These are phyloP conservation scores for Sporothrix protearum DNA, from an alignment of 2,329 filamentous ascomycete genomes.

Conservation along the genomic window DNA sequence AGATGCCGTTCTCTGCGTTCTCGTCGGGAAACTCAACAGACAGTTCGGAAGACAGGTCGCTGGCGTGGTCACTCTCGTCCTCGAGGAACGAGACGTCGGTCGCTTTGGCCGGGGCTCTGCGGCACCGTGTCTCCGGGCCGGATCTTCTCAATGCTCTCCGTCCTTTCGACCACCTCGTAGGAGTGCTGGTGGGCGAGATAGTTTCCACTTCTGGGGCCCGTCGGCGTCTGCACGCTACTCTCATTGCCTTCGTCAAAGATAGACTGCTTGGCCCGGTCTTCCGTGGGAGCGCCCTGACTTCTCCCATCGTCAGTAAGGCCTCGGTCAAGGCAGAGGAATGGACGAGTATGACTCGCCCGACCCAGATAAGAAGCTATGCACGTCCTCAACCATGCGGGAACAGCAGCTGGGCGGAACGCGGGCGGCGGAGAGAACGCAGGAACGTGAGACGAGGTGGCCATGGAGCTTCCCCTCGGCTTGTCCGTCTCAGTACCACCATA, in stretches of 20 bases:
- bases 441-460: conserved; percentile 14
- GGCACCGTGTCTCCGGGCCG: conserved; percentile 37
- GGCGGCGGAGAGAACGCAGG: conserved; percentile 17
- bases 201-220: conserved; percentile 22
- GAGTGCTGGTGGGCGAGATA: conserved; percentile 42
- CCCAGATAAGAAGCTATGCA: conserved; percentile 52
- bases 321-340: conserved; percentile 69
- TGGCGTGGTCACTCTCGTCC: conserved; percentile 47
- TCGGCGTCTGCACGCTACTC: conserved; percentile 29
- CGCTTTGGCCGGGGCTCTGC: conserved; percentile 30
- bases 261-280: conserved; percentile 55
- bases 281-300: conserved; percentile 39
- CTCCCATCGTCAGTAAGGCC: conserved; percentile 53
- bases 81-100: conserved; percentile 46
- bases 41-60: conserved; percentile 61
- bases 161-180: conserved; percentile 54
- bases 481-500: background rate
- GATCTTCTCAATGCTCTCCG: conserved; percentile 49
- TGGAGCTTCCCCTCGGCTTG: conserved; percentile 17
- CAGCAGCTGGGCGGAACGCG: conserved; percentile 1
- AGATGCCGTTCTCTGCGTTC: conserved; percentile 32
- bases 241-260: conserved; percentile 47
- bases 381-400: conserved; percentile 36
- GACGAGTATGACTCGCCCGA: conserved; percentile 75
- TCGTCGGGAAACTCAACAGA: conserved; percentile 48